phyloP scores from a whole-genome alignment of 1,139 yeast species.

The Saccharomyces hybrid region DNA sequence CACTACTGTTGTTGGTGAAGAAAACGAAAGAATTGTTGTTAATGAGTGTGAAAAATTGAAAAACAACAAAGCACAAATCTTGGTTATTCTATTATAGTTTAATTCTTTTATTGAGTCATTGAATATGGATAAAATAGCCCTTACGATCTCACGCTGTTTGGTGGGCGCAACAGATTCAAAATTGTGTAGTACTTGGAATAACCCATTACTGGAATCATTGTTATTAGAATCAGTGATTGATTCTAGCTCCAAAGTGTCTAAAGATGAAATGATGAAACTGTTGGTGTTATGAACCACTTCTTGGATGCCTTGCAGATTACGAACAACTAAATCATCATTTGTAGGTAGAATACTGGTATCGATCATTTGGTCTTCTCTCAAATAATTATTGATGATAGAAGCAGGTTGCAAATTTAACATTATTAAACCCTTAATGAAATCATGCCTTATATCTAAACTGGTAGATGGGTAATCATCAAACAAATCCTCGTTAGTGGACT shows the following conservation, averaged over 20 bases:
- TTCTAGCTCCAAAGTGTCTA: conserved; percentile 48
- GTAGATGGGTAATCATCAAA: conserved; percentile 42
- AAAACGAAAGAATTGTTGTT: conserved; percentile 22
- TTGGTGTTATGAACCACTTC: conserved; percentile 24
- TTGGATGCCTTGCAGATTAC: conserved; percentile 25
- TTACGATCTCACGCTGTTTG: conserved; percentile 38
- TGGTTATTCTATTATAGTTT: conserved; percentile 21
- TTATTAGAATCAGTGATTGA: conserved; percentile 37
- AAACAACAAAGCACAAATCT: conserved; percentile 22
- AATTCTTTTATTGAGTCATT: conserved; percentile 35
- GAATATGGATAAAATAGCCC: conserved; percentile 33
- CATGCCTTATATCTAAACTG: conserved; percentile 46
- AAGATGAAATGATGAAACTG: conserved; percentile 34
- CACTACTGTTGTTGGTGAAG: conserved; percentile 16
- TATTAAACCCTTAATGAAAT: conserved; percentile 48
- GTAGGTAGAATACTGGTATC: conserved; percentile 30
- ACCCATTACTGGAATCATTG: conserved; percentile 22
- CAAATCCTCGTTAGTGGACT: conserved; percentile 31
- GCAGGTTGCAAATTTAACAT: conserved; percentile 38
- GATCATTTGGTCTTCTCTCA: conserved; percentile 39
- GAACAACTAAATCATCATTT: conserved; percentile 25
- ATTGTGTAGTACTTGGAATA: conserved; percentile 36
- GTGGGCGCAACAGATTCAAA: conserved; percentile 39
- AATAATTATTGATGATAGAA: conserved; percentile 39
- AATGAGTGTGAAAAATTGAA: conserved; percentile 28